Conservation (phyloP, 192 early-diverging fungal species). For the Geranomyces michiganensis region DNA sequence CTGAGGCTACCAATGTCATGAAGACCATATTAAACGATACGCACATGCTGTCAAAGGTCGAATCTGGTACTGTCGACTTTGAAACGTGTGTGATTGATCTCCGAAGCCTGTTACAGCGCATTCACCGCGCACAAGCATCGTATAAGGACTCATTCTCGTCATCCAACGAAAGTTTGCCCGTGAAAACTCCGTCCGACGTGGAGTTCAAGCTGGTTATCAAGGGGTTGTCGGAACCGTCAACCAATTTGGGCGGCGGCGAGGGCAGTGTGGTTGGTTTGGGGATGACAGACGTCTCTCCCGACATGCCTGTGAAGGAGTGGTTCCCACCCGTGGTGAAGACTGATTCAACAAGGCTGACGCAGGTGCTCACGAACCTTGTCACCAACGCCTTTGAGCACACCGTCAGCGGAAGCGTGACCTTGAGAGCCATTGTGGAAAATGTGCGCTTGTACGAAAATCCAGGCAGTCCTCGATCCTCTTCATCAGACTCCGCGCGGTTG, state of each 20-base stretch:
- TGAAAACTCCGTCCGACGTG: not conserved
- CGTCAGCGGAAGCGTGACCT: constrained; percentile 10
- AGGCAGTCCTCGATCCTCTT: not conserved
- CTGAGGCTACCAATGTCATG: constrained; percentile 38
- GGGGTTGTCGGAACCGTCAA: constrained; percentile 5
- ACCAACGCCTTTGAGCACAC: constrained; percentile 31
- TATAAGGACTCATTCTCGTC: not conserved
- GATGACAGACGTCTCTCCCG: constrained; percentile 7
- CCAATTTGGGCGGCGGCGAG: not conserved
- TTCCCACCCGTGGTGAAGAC: constrained; percentile 23
- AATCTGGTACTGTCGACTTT: constrained; percentile 25
- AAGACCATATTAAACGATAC: constrained; percentile 36
- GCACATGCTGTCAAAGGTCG: constrained; percentile 34
- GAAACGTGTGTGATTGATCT: constrained; percentile 21
- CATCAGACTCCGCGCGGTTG: not conserved
- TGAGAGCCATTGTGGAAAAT: constrained; percentile 25
- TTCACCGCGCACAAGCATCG: constrained; percentile 19
- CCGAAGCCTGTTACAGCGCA: constrained; percentile 6
- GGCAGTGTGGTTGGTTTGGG: constrained; percentile 10
- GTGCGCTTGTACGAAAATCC: not conserved
- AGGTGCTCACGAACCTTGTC: constrained; percentile 30
- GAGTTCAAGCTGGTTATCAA: constrained; percentile 26
- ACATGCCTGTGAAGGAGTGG: constrained; percentile 13
- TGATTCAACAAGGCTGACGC: constrained; percentile 21
- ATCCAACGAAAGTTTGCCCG: not conserved